These are phyloP conservation scores for Pythium periplocum DNA, from an alignment of 352 stramenopile genomes.

Conservation along the genomic window DNA sequence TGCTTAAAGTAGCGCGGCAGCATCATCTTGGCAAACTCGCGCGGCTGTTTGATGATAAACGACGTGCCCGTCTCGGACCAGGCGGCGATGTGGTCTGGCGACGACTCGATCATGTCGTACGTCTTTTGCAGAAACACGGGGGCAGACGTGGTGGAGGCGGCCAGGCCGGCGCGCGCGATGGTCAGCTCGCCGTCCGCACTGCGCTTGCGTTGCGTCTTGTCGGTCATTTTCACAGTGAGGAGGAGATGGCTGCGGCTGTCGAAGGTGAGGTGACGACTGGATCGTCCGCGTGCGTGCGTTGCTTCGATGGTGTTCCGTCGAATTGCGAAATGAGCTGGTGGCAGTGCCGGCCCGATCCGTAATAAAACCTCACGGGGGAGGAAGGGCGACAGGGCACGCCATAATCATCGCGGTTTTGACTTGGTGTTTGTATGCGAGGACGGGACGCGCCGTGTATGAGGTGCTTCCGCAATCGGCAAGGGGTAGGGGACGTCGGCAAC, in stretches of 20 bases:
- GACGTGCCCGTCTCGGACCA: conserved; percentile 80
- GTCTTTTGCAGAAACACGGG: conserved; percentile 91
- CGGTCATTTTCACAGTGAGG: conserved; percentile 6
- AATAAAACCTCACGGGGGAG: no score
- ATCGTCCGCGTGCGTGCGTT: no score
- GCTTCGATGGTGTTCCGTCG: no score
- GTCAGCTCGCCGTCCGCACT: conserved; percentile 11
- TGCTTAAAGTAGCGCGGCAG: conserved; percentile 93
- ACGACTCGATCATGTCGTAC: conserved; percentile 92
- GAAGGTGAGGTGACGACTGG: no score
- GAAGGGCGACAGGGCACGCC: no score
- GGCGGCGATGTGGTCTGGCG: conserved; percentile 56
- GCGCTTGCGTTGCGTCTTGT: conserved; percentile 23
- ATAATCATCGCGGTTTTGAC: no score
- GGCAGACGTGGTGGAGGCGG: conserved; percentile 14
- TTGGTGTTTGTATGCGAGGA: no score
- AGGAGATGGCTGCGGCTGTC: background rate
- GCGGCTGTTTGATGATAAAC: conserved; percentile 90
- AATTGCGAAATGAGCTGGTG: no score
- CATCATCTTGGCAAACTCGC: conserved; percentile 89
- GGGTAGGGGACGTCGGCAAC: no score
- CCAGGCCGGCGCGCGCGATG: conserved; percentile 13
- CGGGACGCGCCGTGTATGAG: no score
- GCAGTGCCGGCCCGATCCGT: no score
- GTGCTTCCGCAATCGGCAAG: no score